Conservation (phyloP, 768 basidiomycete genomes). For the Tylopilus felleus region DNA sequence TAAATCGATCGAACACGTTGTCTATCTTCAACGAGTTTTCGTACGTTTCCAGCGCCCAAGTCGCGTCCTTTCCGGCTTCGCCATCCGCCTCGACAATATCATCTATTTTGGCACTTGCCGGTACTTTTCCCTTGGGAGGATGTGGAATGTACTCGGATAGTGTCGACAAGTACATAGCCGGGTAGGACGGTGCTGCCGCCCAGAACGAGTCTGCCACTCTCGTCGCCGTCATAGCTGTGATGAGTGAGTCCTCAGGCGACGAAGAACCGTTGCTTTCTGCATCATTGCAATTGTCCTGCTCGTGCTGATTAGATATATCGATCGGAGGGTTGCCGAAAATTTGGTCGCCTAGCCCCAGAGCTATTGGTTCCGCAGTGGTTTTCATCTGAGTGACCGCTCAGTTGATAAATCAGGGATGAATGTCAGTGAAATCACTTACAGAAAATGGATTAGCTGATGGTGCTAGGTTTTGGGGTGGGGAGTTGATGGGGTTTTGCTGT, state of each 20-base stretch:
- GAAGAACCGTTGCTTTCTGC: constrained; percentile 35
- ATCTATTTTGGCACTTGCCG: constrained; percentile 37
- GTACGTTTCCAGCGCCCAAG: constrained; percentile 71
- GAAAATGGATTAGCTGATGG: constrained; percentile 66
- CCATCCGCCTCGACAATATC: constrained; percentile 42
- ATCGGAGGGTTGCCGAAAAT: constrained; percentile 49
- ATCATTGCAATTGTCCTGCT: constrained; percentile 28
- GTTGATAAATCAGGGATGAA: not conserved
- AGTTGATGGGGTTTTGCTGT: constrained; percentile 34
- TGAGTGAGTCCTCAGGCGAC: constrained; percentile 47
- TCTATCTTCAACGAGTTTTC: constrained; percentile 81
- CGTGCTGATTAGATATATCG: constrained; percentile 13
- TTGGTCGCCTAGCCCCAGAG: constrained; percentile 61
- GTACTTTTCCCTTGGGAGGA: constrained; percentile 45
- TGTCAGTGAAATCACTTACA: constrained; percentile 36
- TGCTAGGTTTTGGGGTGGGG: constrained; percentile 27
- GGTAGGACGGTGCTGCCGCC: constrained; percentile 61
- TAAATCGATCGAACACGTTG: constrained; percentile 83
- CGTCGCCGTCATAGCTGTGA: constrained; percentile 55
- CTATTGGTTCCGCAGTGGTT: constrained; percentile 27
- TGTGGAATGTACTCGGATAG: constrained; percentile 67
- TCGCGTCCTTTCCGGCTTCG: constrained; percentile 44
- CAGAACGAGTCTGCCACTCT: constrained; percentile 63
- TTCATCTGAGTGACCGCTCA: constrained; percentile 20
- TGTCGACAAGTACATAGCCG: constrained; percentile 72